Evolutionary conservation across 257 asterid species (phyloP), one percentile per base, ranked within the genome.

Genomic region (Gentiana straminea): DNA sequence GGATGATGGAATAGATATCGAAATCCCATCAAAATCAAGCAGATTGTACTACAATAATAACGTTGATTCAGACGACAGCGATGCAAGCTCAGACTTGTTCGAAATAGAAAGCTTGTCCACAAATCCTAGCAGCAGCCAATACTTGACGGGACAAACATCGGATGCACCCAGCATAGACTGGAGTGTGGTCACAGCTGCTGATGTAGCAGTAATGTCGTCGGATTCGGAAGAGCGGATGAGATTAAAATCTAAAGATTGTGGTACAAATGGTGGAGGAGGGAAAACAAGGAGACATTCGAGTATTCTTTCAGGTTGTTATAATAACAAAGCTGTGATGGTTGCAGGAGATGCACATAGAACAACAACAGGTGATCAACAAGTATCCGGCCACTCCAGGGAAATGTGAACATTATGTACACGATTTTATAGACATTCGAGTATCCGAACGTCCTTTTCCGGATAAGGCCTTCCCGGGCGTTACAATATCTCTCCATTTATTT

Each of bases 171-270:
- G 97, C 67, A 70, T 89, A 58, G 94, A 86, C 63, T 86, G 95
- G 97, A 89, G 95, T 24, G 85, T 86, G 2, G 68, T 79, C 3
- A 86, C 97, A 0, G 95, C 92, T 44, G 92, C 87, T 4, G 94
- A 81, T 7, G 86, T 74, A 79, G 85, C 81, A 77, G 76, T 94
- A 1, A 54, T 61, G 1, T 60, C 71, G 49, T 83, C 95, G 1
- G 95, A 84, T 47, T 43, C 73, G 1, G 89, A 83, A 37, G 86
- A 81, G 35, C 24, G 24, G 24, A 33, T 59, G 0, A 51, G 68
- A 58, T 49, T 51, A 1, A 49, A 63, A 0, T 44, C 71, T 15
- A 11, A 47, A 11, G 70, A 63, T 45, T 33, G 35, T 15, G 64
- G 53, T 7, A 36, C 10, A 8, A 73, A 65, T 58, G 3, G 74